Base-by-base conservation (phyloP, 2,329 filamentous ascomycete species). In the Hymenoscyphus fraxineus region DNA sequence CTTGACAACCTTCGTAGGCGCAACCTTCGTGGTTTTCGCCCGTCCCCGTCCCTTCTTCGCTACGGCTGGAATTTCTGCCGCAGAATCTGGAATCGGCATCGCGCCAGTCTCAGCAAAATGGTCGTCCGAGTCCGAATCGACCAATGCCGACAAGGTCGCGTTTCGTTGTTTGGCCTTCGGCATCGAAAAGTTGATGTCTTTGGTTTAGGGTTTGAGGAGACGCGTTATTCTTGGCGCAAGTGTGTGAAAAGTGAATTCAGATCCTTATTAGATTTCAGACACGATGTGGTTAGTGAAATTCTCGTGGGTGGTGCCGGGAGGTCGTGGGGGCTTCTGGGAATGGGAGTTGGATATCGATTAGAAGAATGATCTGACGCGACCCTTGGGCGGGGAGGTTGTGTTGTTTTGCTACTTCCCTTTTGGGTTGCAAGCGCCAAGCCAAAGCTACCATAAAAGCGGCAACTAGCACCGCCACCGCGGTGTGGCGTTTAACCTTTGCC, bases 1-100 rank as follows among this genome's bases (percentile, higher is more conserved):
- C 72, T 86, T 87, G 35, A 79, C 79, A 54, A 84, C 80, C 70
- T 80, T 83, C 64, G 78, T 62, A 22, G 69, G 64, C 22, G 66
- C 68, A 16, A 47, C 66, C 61, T 72, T 75, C 16, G 79, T 77
- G 55, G 79, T 76, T 62, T 72, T 75, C 16, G 79, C 77, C 55
- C 79, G 76, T 56, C 79, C 79, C 62, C 80, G 78, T 15, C 77
- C 74, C 66, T 83, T 85, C 68, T 83, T 86, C 27, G 75, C 74
- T 4, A 68, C 62, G 16, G 54, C 65, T 40, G 62, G 70, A 41
- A 70, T 73, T 51, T 73, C 71, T 12, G 61, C 63, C n/a, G 67
- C 64, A 65, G 70, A 73, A 65, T 73, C 68, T 57, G 70, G 66
- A 40, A 66, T 71, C 4, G 69, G 67, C 68, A 71, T 70, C 59